phyloP scores from a whole-genome alignment of 2,329 filamentous ascomycete genomes.

The Metarhizium brunneum region DNA sequence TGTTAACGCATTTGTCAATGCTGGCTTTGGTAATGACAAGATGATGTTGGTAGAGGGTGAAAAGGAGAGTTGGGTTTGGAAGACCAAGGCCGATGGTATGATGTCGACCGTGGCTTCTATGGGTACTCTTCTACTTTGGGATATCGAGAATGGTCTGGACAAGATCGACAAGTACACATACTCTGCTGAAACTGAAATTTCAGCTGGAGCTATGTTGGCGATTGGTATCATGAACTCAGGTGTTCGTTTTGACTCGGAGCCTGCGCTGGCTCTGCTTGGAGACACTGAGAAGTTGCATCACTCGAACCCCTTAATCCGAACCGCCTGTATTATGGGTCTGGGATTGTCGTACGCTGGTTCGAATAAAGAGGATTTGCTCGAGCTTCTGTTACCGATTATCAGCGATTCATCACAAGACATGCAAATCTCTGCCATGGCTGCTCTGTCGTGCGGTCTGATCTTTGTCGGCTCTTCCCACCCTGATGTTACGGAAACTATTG shows the following conservation, averaged over 20 bases:
- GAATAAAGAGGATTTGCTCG: slow-evolving; percentile 81
- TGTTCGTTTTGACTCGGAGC: slow-evolving; percentile 80
- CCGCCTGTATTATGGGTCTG: slow-evolving; percentile 90
- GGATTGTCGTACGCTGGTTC: slow-evolving; percentile 92
- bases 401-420: slow-evolving; percentile 77
- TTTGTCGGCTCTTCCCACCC: slow-evolving; percentile 89
- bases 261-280: slow-evolving; percentile 75
- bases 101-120: slow-evolving; percentile 90
- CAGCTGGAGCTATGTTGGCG: slow-evolving; percentile 83
- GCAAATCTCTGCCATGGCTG: slow-evolving; percentile 94
- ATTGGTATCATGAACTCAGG: slow-evolving; percentile 95
- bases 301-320: slow-evolving; percentile 67
- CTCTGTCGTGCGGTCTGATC: slow-evolving; percentile 78
- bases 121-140: slow-evolving; percentile 86
- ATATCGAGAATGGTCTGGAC: slow-evolving; percentile 83
- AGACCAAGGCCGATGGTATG: slow-evolving; percentile 98
- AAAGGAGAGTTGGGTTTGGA: slow-evolving; percentile 95
- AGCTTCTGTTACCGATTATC: slow-evolving; percentile 78
- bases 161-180: slow-evolving; percentile 95
- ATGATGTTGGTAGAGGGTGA: slow-evolving; percentile 90
- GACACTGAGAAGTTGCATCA: slow-evolving; percentile 72
- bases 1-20: slow-evolving; percentile 95
- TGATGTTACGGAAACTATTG: slow-evolving; percentile 84
- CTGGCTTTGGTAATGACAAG: slow-evolving; percentile 91
- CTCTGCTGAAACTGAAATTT: slow-evolving; percentile 67